phyloP scores from a whole-genome alignment of 2,329 filamentous ascomycete species.

The Albophoma yamanashiensis region DNA sequence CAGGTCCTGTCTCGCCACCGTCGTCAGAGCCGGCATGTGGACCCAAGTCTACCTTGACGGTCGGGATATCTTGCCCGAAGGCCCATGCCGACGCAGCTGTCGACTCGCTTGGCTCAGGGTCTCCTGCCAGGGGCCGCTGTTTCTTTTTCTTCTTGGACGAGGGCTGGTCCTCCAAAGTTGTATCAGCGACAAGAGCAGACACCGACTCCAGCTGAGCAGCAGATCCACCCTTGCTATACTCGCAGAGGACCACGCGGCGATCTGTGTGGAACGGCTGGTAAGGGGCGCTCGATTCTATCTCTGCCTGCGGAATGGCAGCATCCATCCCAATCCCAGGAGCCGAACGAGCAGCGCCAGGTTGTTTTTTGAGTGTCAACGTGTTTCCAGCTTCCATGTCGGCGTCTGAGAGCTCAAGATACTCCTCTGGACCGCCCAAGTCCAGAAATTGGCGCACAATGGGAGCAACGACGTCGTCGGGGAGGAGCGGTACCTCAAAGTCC shows the following conservation, averaged over 20 bases:
- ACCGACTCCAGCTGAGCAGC: conserved; percentile 23
- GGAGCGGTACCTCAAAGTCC: conserved; percentile 55
- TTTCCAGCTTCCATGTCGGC: conserved; percentile 43
- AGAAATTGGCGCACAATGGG: conserved; percentile 45
- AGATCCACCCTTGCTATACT: conserved; percentile 35
- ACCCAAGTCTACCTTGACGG: conserved; percentile 42
- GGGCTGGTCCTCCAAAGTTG: conserved; percentile 27
- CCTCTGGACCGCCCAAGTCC: conserved; percentile 37
- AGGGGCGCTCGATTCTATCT: conserved; percentile 91
- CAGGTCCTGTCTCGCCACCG: conserved; percentile 33
- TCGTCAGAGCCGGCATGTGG: conserved; percentile 36
- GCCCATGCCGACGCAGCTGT: conserved; percentile 34
- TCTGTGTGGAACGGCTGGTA: conserved; percentile 97
- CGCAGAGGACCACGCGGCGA: conserved; percentile 66
- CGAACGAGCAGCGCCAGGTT: conserved; percentile 20
- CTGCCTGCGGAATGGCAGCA: conserved; percentile 62
- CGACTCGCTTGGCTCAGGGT: conserved; percentile 1
- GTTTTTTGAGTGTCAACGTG: conserved; percentile 38
- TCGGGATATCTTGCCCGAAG: conserved; percentile 46
- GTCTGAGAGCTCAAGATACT: conserved; percentile 42
- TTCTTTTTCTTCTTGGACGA: conserved; percentile 26
- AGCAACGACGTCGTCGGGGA: conserved; percentile 49
- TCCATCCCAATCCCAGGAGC: conserved; percentile 40
- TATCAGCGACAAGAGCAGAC: conserved; percentile 28
- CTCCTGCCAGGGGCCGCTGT: conserved; percentile 1